Base-by-base conservation (phyloP, 1,284 basidiomycete species). In the Cryptococcus hybrid region DNA sequence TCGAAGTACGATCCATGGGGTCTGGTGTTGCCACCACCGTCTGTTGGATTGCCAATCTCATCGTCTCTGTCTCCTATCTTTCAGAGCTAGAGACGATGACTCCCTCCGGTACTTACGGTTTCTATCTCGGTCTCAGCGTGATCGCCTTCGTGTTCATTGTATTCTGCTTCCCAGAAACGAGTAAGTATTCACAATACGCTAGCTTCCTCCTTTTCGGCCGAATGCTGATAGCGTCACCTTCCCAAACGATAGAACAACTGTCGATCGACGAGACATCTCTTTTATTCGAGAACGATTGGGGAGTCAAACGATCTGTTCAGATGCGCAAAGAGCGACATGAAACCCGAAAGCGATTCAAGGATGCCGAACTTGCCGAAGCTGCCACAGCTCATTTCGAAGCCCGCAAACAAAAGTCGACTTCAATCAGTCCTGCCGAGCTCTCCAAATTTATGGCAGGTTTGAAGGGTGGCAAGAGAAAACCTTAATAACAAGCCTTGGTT, bases 1-100 rank as follows among this genome's bases (percentile, higher is more conserved):
- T 73, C 18, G 68, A 75, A 52, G 70, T 71, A 12, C 66, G 73
- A 18, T 70, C 70, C 38, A 42, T 66, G 7, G 75, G 73, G 18
- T 15, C 51, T 52, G 3, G 61, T 18, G 18, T 65, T 30, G 47
- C 59, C n/a, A 59, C 65, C 15, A 60, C 52, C 30, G 51, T 57
- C 12, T 60, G 51, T 42, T 68, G 63, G 61, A 35, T 61, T 8
- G 60, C 63, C 40, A 68, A 66, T 52, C 53, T 68, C 18, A 47
- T 63, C 18, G 59, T 67, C 13, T 60, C 65, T 11, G 63, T 66
- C 13, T 38, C 59, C 0, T 65, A 47, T 48, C 58, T 68, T 30
- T 48, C 61, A 1, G 39, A 61, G 54, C 46, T 68, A 18, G 18
- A 18, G 18, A 18, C 18, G 18, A 18, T 18, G 18, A 18, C 18